Conservation (phyloP, 2,329 filamentous ascomycete genomes). For the Colletotrichum cuscutae region DNA sequence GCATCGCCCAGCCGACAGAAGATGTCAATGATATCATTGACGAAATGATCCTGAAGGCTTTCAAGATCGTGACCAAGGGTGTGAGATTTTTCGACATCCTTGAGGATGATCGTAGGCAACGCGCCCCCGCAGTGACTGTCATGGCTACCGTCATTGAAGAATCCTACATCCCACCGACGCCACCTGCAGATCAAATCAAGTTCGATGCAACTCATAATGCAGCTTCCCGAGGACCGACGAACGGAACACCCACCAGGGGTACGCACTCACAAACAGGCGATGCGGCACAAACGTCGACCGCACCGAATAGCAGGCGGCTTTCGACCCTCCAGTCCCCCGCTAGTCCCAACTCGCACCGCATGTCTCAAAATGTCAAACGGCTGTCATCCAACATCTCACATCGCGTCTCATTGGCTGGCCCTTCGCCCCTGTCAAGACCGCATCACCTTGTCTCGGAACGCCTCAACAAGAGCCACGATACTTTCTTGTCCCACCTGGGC, state of each 20-base stretch:
- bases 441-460: conserved; percentile 85
- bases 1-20: conserved; percentile 57
- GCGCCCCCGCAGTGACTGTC: conserved; percentile 64
- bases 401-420: conserved; percentile 79
- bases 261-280: conserved; percentile 49
- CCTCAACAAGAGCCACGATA: conserved; percentile 83
- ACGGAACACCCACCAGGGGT: conserved; percentile 46
- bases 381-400: conserved; percentile 71
- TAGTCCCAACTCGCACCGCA: conserved; percentile 43
- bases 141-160: conserved; percentile 71
- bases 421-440: conserved; percentile 69
- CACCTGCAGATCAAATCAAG: conserved; percentile 66
- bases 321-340: conserved; percentile 54
- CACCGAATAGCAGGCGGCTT: conserved; percentile 56
- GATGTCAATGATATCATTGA: conserved; percentile 83
- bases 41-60: conserved; percentile 92
- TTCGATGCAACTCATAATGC: conserved; percentile 57
- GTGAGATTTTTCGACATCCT: conserved; percentile 91
- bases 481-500: conserved; percentile 88
- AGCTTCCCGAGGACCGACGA: conserved; percentile 50
- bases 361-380: conserved; percentile 56
- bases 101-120: conserved; percentile 68
- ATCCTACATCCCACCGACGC: conserved; percentile 68
- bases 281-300: conserved; percentile 46
- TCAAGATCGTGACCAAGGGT: conserved; percentile 91